Conservation (phyloP, 2,329 filamentous ascomycete species). For the Aspergillus aculeatus region DNA sequence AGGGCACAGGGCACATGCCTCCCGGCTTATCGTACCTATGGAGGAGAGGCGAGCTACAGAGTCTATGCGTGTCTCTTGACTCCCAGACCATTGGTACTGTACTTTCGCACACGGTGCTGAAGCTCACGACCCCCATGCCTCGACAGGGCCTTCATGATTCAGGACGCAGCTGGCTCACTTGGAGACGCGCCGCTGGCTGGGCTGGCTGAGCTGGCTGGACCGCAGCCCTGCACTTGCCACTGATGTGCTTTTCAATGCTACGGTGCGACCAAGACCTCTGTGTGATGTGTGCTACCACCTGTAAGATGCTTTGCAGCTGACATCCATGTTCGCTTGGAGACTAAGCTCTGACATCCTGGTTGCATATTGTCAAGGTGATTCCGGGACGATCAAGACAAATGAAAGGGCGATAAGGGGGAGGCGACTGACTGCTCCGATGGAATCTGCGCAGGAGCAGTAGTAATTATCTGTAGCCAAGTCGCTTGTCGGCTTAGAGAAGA, state of each 20-base stretch:
- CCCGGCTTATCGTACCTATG: not conserved
- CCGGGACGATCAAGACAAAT: not conserved
- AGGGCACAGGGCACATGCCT: not conserved
- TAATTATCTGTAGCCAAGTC: not conserved
- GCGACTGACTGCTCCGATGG: not conserved
- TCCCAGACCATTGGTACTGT: not conserved
- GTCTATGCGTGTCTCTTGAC: not conserved
- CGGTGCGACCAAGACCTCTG: not conserved
- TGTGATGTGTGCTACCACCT: constrained; percentile 4
- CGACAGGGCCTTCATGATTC: not conserved
- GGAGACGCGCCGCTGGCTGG: not conserved
- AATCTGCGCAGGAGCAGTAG: not conserved
- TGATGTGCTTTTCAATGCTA: not conserved
- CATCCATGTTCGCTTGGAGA: not conserved
- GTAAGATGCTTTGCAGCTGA: not conserved
- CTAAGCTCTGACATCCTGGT: constrained; percentile 1
- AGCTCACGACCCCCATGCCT: not conserved
- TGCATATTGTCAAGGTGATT: constrained; percentile 1
- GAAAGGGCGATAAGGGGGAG: not conserved
- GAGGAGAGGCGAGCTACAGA: not conserved
- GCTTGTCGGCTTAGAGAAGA: not conserved
- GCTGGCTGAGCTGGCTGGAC: not conserved
- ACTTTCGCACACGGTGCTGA: not conserved
- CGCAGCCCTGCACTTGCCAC: not conserved
- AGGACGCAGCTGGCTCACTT: not conserved